Conservation (phyloP, 73 alveolate genomes). For the Blepharisma japonicum region DNA sequence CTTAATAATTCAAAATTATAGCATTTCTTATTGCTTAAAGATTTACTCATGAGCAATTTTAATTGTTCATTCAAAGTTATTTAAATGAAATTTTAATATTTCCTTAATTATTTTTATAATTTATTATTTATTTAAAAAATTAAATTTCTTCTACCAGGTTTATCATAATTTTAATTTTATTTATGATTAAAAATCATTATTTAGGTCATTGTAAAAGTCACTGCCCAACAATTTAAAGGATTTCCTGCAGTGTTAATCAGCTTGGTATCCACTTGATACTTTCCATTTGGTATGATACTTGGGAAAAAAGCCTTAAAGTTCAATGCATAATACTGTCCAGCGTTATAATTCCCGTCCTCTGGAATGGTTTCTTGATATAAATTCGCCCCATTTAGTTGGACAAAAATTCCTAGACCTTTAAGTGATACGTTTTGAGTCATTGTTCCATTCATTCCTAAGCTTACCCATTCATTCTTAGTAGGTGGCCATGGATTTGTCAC, state of each 20-base stretch:
- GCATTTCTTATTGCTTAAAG: no score
- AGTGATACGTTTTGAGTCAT: not conserved
- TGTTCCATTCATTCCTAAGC: not conserved
- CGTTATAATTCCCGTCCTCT: not conserved
- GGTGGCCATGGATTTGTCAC: slow-evolving; percentile 19
- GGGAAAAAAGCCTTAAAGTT: not conserved
- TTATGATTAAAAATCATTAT: no score
- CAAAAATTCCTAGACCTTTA: not conserved
- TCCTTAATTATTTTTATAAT: no score
- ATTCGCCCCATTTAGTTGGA: not conserved
- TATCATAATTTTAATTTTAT: no score
- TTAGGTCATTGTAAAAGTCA: not conserved
- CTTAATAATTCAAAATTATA: no score
- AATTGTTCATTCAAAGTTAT: no score
- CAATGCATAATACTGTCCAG: not conserved
- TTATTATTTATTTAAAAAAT: no score
- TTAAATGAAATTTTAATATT: no score
- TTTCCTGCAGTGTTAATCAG: not conserved
- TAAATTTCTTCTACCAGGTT: no score
- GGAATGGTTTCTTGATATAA: not conserved
- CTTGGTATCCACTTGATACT: not conserved
- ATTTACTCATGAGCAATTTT: no score
- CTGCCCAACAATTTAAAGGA: not conserved
- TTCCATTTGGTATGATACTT: not conserved
- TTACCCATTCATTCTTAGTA: not conserved